Percentiles rank a stretch among this genome's conserved stretches.
These are phyloP conservation scores for Lepidium africanum DNA, from an alignment of 345 rosid species.

Conservation along the genomic window DNA sequence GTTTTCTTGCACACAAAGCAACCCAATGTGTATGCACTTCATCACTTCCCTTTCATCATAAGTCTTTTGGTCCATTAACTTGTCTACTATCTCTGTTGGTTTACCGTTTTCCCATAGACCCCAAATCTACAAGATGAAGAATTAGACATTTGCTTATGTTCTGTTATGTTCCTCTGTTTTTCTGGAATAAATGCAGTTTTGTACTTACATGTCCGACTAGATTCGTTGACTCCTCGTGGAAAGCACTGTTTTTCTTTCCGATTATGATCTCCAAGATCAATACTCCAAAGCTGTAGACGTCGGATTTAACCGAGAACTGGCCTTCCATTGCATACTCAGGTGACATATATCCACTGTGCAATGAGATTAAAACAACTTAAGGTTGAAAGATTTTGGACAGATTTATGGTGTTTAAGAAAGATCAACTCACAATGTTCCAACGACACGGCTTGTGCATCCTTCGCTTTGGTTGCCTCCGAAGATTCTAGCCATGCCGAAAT, in stretches of 20 bases:
- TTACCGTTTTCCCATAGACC: slow-evolving; percentile 34
- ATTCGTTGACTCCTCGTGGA: slow-evolving; percentile 8
- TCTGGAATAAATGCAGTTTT: neutral
- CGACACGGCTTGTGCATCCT: slow-evolving; percentile 14
- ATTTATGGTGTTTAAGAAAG: neutral
- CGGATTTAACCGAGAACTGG: slow-evolving; percentile 7
- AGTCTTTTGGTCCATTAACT: slow-evolving; percentile 8
- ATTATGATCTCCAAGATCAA: slow-evolving; percentile 22
- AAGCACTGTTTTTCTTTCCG: slow-evolving; percentile 16
- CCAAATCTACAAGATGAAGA: slow-evolving; percentile 14
- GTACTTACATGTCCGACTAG: slow-evolving; percentile 18
- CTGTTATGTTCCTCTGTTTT: neutral
- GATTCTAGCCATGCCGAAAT: slow-evolving; percentile 26
- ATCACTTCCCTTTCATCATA: slow-evolving; percentile 20
- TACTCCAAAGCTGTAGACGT: slow-evolving; percentile 28
- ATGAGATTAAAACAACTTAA: neutral
- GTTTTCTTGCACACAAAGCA: slow-evolving; percentile 55
- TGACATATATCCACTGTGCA: slow-evolving; percentile 24
- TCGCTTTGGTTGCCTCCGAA: slow-evolving; percentile 22
- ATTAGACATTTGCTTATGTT: slow-evolving; percentile 1
- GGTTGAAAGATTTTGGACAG: neutral
- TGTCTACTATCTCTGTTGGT: slow-evolving; percentile 30
- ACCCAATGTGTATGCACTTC: slow-evolving; percentile 52
- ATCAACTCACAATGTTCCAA: slow-evolving; percentile 25
- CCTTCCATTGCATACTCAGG: slow-evolving; percentile 30